A percentile compares a stretch with the other conserved stretches of the same genome.
phyloP scores from a whole-genome alignment of 371 early-diverging fungal genomes.

The Circinella minor region DNA sequence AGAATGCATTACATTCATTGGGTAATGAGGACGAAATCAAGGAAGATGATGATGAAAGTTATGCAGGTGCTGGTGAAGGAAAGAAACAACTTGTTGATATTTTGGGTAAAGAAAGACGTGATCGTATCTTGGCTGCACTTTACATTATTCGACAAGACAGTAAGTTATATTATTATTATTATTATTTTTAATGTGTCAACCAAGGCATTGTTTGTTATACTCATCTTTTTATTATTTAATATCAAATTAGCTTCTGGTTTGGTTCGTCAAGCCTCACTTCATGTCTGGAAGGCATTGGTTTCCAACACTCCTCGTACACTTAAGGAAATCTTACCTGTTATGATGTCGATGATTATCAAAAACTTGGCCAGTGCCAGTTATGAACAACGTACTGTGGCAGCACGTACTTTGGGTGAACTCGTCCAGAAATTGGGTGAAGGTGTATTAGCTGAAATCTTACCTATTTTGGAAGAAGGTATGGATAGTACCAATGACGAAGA shows the following conservation, averaged over 20 bases:
- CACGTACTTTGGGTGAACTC: slow-evolving; percentile 92
- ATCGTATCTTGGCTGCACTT: slow-evolving; percentile 88
- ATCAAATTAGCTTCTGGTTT: slow-evolving; percentile 58
- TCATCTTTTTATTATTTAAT: slow-evolving; percentile 1
- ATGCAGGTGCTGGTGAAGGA: slow-evolving; percentile 60
- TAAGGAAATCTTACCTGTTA: slow-evolving; percentile 88
- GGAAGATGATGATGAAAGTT: slow-evolving; percentile 63
- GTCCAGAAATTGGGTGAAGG: slow-evolving; percentile 94
- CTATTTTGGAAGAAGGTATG: slow-evolving; percentile 85
- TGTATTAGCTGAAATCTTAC: slow-evolving; percentile 85
- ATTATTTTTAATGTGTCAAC: too few species aligned
- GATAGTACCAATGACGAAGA: slow-evolving; percentile 64
- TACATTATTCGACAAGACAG: slow-evolving; percentile 90
- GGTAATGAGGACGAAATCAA: slow-evolving; percentile 46
- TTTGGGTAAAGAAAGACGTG: slow-evolving; percentile 87
- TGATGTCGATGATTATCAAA: slow-evolving; percentile 88
- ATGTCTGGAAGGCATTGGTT: slow-evolving; percentile 96
- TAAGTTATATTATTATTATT: slow-evolving; percentile 17
- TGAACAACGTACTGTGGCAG: slow-evolving; percentile 85
- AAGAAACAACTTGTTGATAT: slow-evolving; percentile 79
- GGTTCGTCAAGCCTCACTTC: slow-evolving; percentile 89
- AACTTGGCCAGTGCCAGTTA: slow-evolving; percentile 73
- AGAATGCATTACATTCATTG: slow-evolving; percentile 37
- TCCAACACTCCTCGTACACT: slow-evolving; percentile 95
- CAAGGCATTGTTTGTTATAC: too few species aligned